phyloP scores from a whole-genome alignment of 345 rosid species.

The Syzygium oleosum region DNA sequence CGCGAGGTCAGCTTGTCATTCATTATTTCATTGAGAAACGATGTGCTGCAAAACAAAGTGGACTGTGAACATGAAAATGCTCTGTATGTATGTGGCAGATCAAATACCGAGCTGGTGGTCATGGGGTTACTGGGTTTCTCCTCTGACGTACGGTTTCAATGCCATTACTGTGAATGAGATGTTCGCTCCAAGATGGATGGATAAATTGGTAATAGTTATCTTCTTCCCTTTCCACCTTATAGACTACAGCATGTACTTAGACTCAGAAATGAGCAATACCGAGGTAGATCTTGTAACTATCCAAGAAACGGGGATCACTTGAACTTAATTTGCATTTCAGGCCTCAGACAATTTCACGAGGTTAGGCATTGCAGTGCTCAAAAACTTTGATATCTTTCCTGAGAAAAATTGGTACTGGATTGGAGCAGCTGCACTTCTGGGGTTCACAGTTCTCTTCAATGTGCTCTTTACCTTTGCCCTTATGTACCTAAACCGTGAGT shows the following conservation, averaged over 20 bases:
- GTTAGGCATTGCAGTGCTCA: conserved; percentile 55
- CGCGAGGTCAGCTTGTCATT: conserved; percentile 30
- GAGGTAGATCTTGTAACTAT: background rate
- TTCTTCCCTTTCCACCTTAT: background rate
- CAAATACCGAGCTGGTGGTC: conserved; percentile 76
- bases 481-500: conserved; percentile 60
- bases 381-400: conserved; percentile 31
- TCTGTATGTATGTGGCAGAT: conserved; percentile 23
- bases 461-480: conserved; percentile 65
- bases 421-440: conserved; percentile 52
- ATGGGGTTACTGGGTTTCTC: conserved; percentile 95
- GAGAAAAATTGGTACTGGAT: conserved; percentile 82
- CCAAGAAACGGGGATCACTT: background rate
- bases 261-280: background rate
- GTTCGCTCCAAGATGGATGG: conserved; percentile 79
- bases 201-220: conserved; percentile 27
- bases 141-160: conserved; percentile 63
- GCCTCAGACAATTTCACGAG: conserved; percentile 38
- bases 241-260: background rate
- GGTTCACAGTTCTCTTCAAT: conserved; percentile 65
- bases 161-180: conserved; percentile 70
- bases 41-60: background rate
- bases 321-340: conserved; percentile 23
- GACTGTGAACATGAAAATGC: background rate
- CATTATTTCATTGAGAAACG: background rate